Base-by-base conservation (phyloP, 1,139 yeast genomes). In the Diutina catenulata region DNA sequence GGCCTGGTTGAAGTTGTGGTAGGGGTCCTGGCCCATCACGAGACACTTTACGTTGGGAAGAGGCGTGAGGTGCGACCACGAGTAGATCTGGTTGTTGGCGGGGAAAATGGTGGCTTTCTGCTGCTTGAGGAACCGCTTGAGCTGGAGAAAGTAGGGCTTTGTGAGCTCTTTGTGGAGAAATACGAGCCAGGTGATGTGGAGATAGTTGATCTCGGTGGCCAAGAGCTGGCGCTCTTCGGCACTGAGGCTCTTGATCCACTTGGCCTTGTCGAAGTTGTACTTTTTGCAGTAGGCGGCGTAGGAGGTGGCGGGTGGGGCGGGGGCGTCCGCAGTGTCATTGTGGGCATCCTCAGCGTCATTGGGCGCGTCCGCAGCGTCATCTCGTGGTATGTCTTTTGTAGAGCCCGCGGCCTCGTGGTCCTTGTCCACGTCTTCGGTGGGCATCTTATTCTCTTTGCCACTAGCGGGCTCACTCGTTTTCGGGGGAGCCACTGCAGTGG, bases 21-120 rank as follows among this genome's bases (percentile, higher is more conserved):
- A 91, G 0, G 99, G 99, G 55, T 91, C 99, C 55, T 91, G 99
- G 1, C 99, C 99, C 35, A 93, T 63, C 14, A 93, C 68, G 3
- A 91, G 70, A 25, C 93, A 93, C 50, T 76, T 79, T 23, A 88
- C 81, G 2, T 70, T 56, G 5, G 75, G 66, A 26, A 91, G 63
- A 0, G 96, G 95, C 0, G 97, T 86, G 25, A 79, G 66, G 36
- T 87, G 73, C 2, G 94, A 80, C 97, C 98, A 91, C 0, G 96
- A 82, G 55, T 91, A 91, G n/a, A 91, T 75, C 43, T 82, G 81
- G 14, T 68, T 51, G 19, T 62, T 56, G 0, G 91, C 88, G 1
- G 99, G 99, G 57, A 84, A 91, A 0, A 88, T 65, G 2, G 67
- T 62, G 42, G 70, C 68, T 37, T 59, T 60, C 11, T 42, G 43